phyloP scores from a whole-genome alignment of 139 green algal species.

The Coccomyxa sp. region DNA sequence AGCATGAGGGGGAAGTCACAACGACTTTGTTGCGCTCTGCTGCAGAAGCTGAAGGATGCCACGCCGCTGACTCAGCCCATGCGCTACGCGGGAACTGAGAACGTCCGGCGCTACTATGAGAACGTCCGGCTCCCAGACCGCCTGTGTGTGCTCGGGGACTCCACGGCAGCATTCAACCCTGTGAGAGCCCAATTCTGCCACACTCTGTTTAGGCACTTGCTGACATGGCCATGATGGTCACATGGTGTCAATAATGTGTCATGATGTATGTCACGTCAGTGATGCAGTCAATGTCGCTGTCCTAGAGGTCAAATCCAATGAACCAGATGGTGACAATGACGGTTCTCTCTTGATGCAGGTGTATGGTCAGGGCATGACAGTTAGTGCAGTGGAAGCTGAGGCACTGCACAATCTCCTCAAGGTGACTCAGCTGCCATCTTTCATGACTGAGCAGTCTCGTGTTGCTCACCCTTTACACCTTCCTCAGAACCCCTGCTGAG shows the following conservation, averaged over 20 bases:
- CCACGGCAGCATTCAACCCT: background rate
- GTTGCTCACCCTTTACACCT: background rate
- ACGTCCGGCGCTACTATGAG: background rate
- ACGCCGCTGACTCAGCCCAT: background rate
- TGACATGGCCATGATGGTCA: background rate
- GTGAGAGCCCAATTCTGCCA: background rate
- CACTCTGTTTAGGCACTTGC: no score
- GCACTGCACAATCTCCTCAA: background rate
- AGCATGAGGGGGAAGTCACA: no score
- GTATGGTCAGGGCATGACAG: conserved; percentile 3
- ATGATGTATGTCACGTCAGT: background rate
- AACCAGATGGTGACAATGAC: no score
- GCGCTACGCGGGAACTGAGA: background rate
- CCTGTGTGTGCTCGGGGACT: background rate
- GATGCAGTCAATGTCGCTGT: no score
- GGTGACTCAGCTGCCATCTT: background rate
- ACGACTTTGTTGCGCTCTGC: background rate
- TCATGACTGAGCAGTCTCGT: background rate
- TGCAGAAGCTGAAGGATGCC: background rate
- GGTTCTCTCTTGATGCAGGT: background rate
- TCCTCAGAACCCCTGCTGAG: background rate
- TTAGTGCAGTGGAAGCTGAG: background rate
- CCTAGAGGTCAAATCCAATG: no score
- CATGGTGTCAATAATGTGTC: background rate
- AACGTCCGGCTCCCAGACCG: background rate